Conservation (phyloP, 106 monocot species). For the Phalaenopsis equestris region DNA sequence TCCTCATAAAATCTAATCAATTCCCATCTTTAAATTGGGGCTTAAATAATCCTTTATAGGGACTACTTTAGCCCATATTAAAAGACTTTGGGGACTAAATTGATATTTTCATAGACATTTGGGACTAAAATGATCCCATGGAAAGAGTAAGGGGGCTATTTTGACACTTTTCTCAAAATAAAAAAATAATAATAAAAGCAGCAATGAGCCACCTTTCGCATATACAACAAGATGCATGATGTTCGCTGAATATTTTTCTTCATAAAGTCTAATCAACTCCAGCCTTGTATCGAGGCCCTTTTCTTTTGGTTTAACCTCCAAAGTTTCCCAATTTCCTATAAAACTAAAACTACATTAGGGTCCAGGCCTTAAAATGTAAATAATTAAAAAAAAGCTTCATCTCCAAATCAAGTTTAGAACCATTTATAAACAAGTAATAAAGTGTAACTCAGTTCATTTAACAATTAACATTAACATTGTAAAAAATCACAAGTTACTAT, state of each 20-base stretch:
- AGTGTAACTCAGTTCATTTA: not conserved
- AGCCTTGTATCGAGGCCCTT: slow-evolving; percentile 74
- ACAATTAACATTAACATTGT: not conserved
- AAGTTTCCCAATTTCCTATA: slow-evolving; percentile 87
- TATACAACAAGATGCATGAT: slow-evolving; percentile 97
- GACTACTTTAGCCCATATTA: too few relatives aligned
- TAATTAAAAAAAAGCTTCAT: slow-evolving; percentile 3
- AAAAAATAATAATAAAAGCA: not conserved
- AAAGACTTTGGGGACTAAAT: too few relatives aligned
- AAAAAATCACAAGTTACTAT: not conserved
- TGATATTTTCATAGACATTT: too few relatives aligned
- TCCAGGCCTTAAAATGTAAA: not conserved
- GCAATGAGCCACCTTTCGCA: slow-evolving; percentile 53
- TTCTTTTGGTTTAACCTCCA: slow-evolving; percentile 69
- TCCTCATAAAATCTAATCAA: slow-evolving; percentile 75
- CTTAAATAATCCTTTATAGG: too few relatives aligned
- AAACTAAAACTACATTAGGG: not conserved
- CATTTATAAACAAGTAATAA: not conserved
- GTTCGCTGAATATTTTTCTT: slow-evolving; percentile 78
- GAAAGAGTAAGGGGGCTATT: too few relatives aligned
- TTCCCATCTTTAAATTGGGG: slow-evolving; percentile 23
- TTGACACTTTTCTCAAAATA: too few relatives aligned
- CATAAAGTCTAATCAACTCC: slow-evolving; percentile 77
- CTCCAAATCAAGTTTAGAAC: not conserved
- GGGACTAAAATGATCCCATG: too few relatives aligned